phyloP scores from a whole-genome alignment of 208 protist species.

The Acanthamoeba healyi region DNA sequence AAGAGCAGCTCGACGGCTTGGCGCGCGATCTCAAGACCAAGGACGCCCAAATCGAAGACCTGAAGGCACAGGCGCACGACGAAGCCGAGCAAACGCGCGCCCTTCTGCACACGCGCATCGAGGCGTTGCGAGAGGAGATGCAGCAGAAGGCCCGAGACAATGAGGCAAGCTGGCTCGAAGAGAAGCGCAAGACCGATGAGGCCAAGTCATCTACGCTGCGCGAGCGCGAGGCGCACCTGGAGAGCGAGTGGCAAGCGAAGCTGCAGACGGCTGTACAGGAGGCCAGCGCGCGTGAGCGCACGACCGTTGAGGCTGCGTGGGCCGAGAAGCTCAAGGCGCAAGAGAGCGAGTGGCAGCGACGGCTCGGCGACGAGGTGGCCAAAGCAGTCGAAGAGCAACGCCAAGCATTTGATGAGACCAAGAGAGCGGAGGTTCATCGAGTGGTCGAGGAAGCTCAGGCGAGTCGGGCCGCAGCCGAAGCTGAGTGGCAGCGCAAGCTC shows the following conservation, averaged over 20 bases:
- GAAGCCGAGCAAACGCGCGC: slow-evolving; percentile 8
- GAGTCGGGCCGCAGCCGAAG: not conserved
- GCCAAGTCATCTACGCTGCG: not conserved
- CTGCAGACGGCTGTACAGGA: too few relatives aligned
- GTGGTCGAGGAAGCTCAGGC: not conserved
- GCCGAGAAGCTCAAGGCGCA: not conserved
- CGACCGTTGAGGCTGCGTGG: not conserved
- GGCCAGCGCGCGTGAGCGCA: not conserved
- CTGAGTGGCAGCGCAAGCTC: not conserved
- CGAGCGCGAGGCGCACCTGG: not conserved
- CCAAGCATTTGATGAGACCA: not conserved
- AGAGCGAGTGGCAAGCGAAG: not conserved
- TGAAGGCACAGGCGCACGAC: not conserved
- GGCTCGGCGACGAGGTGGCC: not conserved
- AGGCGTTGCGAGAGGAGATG: not conserved
- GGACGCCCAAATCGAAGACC: not conserved
- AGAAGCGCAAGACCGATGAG: not conserved
- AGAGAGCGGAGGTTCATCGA: not conserved
- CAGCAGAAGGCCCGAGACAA: not conserved
- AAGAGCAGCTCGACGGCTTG: not conserved
- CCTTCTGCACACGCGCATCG: not conserved
- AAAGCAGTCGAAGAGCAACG: not conserved
- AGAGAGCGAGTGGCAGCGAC: not conserved
- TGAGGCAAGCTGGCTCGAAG: not conserved
- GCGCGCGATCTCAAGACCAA: not conserved